These are phyloP conservation scores for Oryza punctata DNA, from an alignment of 176 grass and related monocot genomes.

Conservation along the genomic window DNA sequence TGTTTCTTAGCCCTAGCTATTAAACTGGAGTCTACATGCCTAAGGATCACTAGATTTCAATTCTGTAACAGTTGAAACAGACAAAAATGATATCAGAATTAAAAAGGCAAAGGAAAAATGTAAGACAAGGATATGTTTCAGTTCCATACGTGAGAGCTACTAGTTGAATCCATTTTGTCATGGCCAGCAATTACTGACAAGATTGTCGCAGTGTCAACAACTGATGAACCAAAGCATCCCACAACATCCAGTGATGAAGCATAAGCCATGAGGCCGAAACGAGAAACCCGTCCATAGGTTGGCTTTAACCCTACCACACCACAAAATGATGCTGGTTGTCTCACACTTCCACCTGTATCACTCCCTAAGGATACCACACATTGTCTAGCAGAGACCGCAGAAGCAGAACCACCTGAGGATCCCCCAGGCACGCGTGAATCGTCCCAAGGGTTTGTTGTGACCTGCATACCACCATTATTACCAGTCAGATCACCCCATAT, in stretches of 20 bases:
- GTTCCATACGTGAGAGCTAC: slow-evolving; percentile 67
- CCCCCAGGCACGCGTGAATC: slow-evolving; percentile 79
- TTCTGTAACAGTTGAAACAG: not conserved
- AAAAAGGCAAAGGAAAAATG: not conserved
- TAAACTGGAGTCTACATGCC: not conserved
- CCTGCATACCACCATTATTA: slow-evolving; percentile 50
- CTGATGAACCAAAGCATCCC: slow-evolving; percentile 79
- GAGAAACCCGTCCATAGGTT: slow-evolving; percentile 91
- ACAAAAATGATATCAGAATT: not conserved
- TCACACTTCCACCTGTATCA: slow-evolving; percentile 96
- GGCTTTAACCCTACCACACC: slow-evolving; percentile 92
- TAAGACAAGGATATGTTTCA: slow-evolving; percentile 10
- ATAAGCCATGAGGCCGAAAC: slow-evolving; percentile 94
- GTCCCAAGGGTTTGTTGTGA: slow-evolving; percentile 93
- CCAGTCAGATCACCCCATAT: slow-evolving; percentile 1
- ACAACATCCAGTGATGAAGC: slow-evolving; percentile 93
- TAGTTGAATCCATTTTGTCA: slow-evolving; percentile 92
- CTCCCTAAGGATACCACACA: slow-evolving; percentile 87
- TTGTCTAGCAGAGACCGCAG: slow-evolving; percentile 85
- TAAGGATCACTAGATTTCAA: not conserved
- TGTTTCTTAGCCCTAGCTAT: not conserved
- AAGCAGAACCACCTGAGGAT: slow-evolving; percentile 90
- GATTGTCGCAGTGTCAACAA: slow-evolving; percentile 69
- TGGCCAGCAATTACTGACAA: slow-evolving; percentile 75
- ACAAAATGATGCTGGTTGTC: slow-evolving; percentile 94